Evolutionary conservation across 2,329 filamentous ascomycete genomes (phyloP).

Genomic region (Dactylonectria estremocensis): DNA sequence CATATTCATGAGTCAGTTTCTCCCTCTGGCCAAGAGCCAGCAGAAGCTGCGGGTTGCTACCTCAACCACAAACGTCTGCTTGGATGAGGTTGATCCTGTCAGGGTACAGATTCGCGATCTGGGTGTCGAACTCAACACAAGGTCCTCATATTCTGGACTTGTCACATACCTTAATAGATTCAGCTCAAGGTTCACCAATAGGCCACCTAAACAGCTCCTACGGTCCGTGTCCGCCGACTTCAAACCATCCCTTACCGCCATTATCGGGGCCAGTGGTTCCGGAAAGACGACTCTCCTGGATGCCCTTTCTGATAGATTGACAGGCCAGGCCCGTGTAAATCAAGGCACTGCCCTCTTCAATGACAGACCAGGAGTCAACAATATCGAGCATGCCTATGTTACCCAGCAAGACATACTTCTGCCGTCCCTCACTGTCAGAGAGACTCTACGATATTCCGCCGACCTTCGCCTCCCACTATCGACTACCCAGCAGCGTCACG

Average conservation of each 20-base stretch:
- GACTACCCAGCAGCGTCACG: slow-evolving; percentile 68
- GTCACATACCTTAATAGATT: slow-evolving; percentile 58
- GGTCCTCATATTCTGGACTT: slow-evolving; percentile 65
- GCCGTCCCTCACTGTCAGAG: slow-evolving; percentile 79
- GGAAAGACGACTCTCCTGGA: slow-evolving; percentile 81
- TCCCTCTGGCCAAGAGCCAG: background rate
- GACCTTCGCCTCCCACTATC: slow-evolving; percentile 77
- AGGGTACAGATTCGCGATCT: slow-evolving; percentile 67
- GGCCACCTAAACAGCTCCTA: slow-evolving; percentile 67
- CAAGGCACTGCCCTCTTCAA: slow-evolving; percentile 74
- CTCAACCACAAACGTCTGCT: slow-evolving; percentile 48
- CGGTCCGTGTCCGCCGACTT: slow-evolving; percentile 75
- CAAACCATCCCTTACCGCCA: slow-evolving; percentile 76
- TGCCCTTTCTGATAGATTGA: slow-evolving; percentile 77
- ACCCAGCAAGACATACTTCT: slow-evolving; percentile 83
- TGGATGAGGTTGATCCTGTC: slow-evolving; percentile 67
- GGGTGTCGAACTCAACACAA: slow-evolving; percentile 68
- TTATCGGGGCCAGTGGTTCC: slow-evolving; percentile 79
- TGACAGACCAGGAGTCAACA: slow-evolving; percentile 63
- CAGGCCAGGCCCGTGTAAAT: slow-evolving; percentile 63
- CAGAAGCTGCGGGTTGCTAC: background rate
- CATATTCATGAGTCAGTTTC: background rate
- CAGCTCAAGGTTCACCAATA: slow-evolving; percentile 44
- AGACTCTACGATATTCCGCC: slow-evolving; percentile 80
- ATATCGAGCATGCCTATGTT: slow-evolving; percentile 76